Evolutionary conservation across 208 protist genomes (phyloP).

Genomic region (Leishmania arabica): DNA sequence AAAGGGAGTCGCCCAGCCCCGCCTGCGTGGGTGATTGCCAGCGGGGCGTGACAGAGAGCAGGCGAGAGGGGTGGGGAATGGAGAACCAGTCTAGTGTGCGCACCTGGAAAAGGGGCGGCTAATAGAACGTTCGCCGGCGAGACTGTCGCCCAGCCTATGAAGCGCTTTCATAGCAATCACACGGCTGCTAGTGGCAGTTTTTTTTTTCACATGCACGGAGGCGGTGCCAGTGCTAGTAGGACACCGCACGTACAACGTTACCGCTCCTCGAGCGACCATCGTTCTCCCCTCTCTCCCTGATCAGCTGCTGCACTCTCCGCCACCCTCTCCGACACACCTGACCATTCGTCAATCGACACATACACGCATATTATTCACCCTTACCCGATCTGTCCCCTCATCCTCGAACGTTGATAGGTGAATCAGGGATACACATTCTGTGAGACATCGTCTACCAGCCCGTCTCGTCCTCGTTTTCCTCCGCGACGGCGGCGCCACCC

Average conservation of each 20-base stretch:
- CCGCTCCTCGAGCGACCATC: not conserved
- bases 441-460: constrained; percentile 24
- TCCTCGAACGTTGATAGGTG: not conserved
- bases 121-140: not conserved
- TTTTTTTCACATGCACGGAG: not conserved
- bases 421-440: not conserved
- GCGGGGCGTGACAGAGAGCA: not conserved
- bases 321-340: not conserved
- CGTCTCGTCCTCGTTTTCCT: constrained; percentile 36
- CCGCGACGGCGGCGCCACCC: constrained; percentile 36
- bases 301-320: not conserved
- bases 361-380: not conserved
- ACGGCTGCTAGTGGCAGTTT: too few species aligned
- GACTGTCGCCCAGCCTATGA: not conserved
- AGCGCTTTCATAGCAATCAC: not conserved
- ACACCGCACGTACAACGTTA: not conserved
- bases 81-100: not conserved
- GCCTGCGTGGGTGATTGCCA: not conserved
- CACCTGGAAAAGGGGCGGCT: not conserved
- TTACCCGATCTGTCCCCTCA: not conserved
- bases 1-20: not conserved
- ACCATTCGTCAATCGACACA: not conserved
- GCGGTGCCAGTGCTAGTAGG: not conserved
- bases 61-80: not conserved
- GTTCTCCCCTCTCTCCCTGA: not conserved